Evolutionary conservation across 2,329 filamentous ascomycete species (phyloP), one percentile per base, ranked within the genome.

Genomic region (Colletotrichum sp.): DNA sequence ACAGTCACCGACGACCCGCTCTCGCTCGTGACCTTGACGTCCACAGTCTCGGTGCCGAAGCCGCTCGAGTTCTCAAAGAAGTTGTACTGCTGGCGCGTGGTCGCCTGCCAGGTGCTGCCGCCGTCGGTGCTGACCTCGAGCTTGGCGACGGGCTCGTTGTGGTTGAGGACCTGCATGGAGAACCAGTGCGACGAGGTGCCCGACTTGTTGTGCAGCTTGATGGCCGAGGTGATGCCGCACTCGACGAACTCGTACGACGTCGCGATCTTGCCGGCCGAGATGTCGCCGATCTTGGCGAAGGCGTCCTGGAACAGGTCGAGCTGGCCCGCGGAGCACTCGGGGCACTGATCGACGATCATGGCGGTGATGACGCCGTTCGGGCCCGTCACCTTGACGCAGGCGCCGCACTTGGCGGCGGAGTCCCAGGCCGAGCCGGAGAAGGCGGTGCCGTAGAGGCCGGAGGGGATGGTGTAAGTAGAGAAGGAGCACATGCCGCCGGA

Each of bases 401-500:
- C 85, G 77, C 93, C 92, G 79, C 93, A 94, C 77, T 90, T 85
- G 56, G 85, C 87, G 3, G 89, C 87, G 68, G 81, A 83, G 66
- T 87, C 82, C 92, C 92, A 94, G 78, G 88, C 89, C 4, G 86
- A 84, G 52, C 88, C 88, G 1, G 92, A 91, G 65, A 92, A 87
- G 3, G 93, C 92, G 12, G 91, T 92, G 71, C 93, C 92, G 78
- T 86, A 90, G 71, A 94, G 82, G 14, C 86, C 85, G 13, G 88
- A 85, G 8, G 92, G 92, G 30, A 94, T 84, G 4, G 88, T 92
- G 84, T 93, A 93, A 66, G 87, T 90, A 9, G 86, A 85, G 86
- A 94, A 93, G 14, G 89, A 91, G 83, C 92, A 94, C 74, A 87
- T 88, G 76, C 92, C 92, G 52, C 92, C 92, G 7, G 83, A 81